Evolutionary conservation across 495 filamentous ascomycete species (phyloP).

Genomic region (Podospora australis): DNA sequence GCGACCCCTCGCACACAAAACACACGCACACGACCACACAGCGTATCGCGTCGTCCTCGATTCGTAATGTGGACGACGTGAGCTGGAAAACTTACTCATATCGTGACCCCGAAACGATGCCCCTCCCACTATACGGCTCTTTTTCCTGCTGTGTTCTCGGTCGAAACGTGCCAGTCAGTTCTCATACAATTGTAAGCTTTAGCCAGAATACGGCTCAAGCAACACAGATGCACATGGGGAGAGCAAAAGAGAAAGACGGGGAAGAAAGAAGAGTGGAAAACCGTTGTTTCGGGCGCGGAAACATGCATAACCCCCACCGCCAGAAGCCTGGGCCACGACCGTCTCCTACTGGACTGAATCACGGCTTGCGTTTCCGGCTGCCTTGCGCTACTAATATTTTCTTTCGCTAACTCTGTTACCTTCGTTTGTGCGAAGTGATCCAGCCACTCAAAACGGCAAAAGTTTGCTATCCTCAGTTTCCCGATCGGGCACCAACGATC

Average conservation of each 20-base stretch:
- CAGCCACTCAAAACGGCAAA: slow-evolving; percentile 3
- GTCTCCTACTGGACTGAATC: background rate
- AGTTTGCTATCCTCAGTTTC: slow-evolving; percentile 8
- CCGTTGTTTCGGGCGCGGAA: slow-evolving; percentile 25
- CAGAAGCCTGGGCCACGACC: slow-evolving; percentile 12
- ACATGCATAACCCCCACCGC: slow-evolving; percentile 24
- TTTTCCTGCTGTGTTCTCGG: slow-evolving; percentile 8
- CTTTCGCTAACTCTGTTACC: too few relatives aligned
- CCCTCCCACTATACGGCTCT: background rate
- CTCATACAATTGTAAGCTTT: too few relatives aligned
- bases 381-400: too few relatives aligned
- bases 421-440: slow-evolving; percentile 11
- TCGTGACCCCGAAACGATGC: too few relatives aligned
- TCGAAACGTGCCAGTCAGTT: slow-evolving; percentile 12
- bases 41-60: background rate
- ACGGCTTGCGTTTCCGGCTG: slow-evolving; percentile 1
- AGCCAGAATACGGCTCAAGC: slow-evolving; percentile 19
- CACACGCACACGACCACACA: background rate
- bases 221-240: too few relatives aligned
- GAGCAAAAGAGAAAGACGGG: too few relatives aligned
- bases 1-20: background rate
- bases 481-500: slow-evolving; percentile 9
- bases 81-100: background rate
- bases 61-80: background rate
- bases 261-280: too few relatives aligned